These are phyloP conservation scores for Colletotrichum liriopes DNA, from an alignment of 2,329 filamentous ascomycete species.

Conservation along the genomic window DNA sequence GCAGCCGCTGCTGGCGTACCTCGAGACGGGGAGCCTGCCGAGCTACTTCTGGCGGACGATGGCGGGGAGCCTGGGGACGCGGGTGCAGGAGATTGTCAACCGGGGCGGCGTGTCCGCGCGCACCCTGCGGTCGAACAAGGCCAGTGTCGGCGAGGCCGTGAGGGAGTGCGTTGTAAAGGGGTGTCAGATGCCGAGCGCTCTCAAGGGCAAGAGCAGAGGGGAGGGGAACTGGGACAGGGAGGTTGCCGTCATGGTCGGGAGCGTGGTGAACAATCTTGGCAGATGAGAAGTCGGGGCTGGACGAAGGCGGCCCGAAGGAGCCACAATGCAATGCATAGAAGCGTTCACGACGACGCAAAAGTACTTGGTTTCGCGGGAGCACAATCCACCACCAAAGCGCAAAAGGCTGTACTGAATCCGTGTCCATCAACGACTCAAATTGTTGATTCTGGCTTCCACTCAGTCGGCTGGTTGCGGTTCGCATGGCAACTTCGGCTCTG, in stretches of 20 bases:
- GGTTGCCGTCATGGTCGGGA: slow-evolving; percentile 93
- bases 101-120: slow-evolving; percentile 88
- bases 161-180: slow-evolving; percentile 87
- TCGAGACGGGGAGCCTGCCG: slow-evolving; percentile 89
- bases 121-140: slow-evolving; percentile 83
- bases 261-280: slow-evolving; percentile 75
- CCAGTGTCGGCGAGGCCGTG: slow-evolving; percentile 82
- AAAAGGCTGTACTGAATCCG: neutral
- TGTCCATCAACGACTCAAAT: neutral
- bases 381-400: neutral
- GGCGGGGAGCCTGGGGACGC: slow-evolving; percentile 81
- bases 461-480: no score
- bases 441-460: neutral
- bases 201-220: slow-evolving; percentile 62
- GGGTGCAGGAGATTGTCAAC: slow-evolving; percentile 87
- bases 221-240: slow-evolving; percentile 85
- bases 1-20: slow-evolving; percentile 78
- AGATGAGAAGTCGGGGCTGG: slow-evolving; percentile 49
- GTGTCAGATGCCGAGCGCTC: slow-evolving; percentile 75
- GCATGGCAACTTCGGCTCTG: neutral
- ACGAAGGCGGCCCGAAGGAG: neutral
- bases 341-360: no score
- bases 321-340: neutral
- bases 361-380: neutral
- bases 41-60: slow-evolving; percentile 96